phyloP scores from a whole-genome alignment of 352 stramenopile species.

The Plasmopara viticola region DNA sequence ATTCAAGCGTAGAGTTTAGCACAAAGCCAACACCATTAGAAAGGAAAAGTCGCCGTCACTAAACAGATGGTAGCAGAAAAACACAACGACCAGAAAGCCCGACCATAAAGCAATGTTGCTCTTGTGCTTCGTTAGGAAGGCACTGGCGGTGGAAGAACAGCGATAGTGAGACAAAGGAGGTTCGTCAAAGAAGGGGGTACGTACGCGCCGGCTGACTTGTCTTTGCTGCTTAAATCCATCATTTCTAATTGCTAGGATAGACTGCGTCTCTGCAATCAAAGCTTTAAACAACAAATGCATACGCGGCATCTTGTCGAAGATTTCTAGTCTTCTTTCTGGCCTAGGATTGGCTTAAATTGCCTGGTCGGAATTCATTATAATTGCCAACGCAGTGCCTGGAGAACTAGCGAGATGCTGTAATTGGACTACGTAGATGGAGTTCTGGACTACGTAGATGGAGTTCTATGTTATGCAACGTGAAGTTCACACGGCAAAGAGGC shows the following conservation, averaged over 20 bases:
- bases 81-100: slow-evolving; percentile 90
- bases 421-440: too few species aligned
- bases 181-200: slow-evolving; percentile 8
- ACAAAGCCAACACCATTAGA: slow-evolving; percentile 79
- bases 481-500: too few species aligned
- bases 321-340: slow-evolving; percentile 17
- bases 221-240: slow-evolving; percentile 52
- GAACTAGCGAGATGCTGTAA: background rate
- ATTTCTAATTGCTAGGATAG: slow-evolving; percentile 8
- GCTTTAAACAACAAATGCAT: slow-evolving; percentile 3
- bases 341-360: slow-evolving; percentile 9
- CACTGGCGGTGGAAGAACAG: slow-evolving; percentile 19
- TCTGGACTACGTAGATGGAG: too few species aligned
- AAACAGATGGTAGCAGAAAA: slow-evolving; percentile 96
- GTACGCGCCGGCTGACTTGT: slow-evolving; percentile 49
- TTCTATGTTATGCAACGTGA: too few species aligned
- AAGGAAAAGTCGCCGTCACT: slow-evolving; percentile 98
- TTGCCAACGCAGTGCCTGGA: background rate
- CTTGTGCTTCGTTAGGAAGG: slow-evolving; percentile 85
- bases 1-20: background rate
- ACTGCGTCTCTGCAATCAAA: background rate
- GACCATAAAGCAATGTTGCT: slow-evolving; percentile 95
- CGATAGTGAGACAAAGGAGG: slow-evolving; percentile 1
- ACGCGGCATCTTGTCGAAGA: slow-evolving; percentile 20
- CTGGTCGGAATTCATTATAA: slow-evolving; percentile 3